Base-by-base conservation (phyloP, 2,329 filamentous ascomycete genomes). In the Mariannaea elegans region DNA sequence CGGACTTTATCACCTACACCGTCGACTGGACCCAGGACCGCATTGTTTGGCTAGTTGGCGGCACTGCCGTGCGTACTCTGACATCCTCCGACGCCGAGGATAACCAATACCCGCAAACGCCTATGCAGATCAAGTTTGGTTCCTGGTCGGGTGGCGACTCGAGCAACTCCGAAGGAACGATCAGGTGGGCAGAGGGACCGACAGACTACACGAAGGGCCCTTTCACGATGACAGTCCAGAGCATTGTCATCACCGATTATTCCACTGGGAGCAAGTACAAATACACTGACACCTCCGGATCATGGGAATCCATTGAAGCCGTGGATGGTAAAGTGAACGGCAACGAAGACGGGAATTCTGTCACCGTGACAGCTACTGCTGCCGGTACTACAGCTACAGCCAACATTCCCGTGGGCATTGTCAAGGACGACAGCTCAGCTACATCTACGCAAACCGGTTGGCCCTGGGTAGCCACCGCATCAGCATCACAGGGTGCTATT, bases 51-150 rank as follows among this genome's bases (percentile, higher is more conserved):
- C 88, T 89, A 63, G 91, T 97, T 63, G 91, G 91, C 73, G 91
- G 90, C 56, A 86, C 82, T 13, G 88, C 90, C 6, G 87, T 97
- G 47, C 90, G 95, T 59, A 90, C 91, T 10, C 83, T 97, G 59
- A 88, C 84, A 45, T 85, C 87, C 38, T 82, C 79, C 48, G 88
- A 91, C 51, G 91, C 94, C 60, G 85, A 89, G 62, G 73, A 81
- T 55, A 83, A 82, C 63, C 91, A 97, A 77, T 99, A 96, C 73
- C 95, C 95, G 7, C 95, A 99, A 79, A 93, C 93, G 1, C 95
- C 95, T 4, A 97, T 97, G 93, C 90, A 93, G 78, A 80, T 98
- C 78, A 96, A 94, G 78, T 88, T 98, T 69, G 95, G 95, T 61
- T 82, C 90, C 56, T 99, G 95, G 95, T 89, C 92, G 52, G 95